These are phyloP conservation scores for Podila horticola DNA, from an alignment of 192 early-diverging fungal species.

Conservation along the genomic window DNA sequence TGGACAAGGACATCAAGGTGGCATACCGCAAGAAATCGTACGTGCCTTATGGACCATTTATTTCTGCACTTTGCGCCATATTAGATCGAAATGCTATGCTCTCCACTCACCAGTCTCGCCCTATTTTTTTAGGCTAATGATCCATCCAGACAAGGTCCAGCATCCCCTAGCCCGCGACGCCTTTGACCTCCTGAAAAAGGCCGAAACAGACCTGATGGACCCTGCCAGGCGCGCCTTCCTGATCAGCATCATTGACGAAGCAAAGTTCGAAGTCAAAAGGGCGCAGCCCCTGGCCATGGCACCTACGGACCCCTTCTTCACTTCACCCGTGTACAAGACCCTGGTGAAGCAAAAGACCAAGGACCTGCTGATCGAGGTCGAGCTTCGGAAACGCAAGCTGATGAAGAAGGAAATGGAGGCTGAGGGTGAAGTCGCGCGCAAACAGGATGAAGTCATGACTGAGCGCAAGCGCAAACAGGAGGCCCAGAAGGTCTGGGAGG, in stretches of 20 bases:
- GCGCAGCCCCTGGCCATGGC: conserved; percentile 44
- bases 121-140: conserved; percentile 59
- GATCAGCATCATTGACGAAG: conserved; percentile 64
- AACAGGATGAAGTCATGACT: conserved; percentile 61
- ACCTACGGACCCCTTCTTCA: conserved; percentile 57
- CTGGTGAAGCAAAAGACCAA: conserved; percentile 61
- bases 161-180: conserved; percentile 65
- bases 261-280: conserved; percentile 57
- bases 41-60: not conserved
- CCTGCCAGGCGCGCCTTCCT: conserved; percentile 54
- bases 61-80: not conserved
- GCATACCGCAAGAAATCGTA: conserved; percentile 69
- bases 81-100: not conserved
- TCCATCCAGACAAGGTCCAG: conserved; percentile 70
- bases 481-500: conserved; percentile 68
- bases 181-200: conserved; percentile 66
- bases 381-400: conserved; percentile 59
- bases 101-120: not conserved
- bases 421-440: conserved; percentile 58
- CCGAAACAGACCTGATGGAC: conserved; percentile 66
- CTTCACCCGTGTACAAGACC: conserved; percentile 52
- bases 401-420: conserved; percentile 68
- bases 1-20: conserved; percentile 61
- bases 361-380: conserved; percentile 62
- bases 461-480: conserved; percentile 67